Percentiles rank a stretch among this genome's conserved stretches.
Evolutionary conservation across 2,329 filamentous ascomycete genomes (phyloP).

Genomic region (Hortaea sp.): DNA sequence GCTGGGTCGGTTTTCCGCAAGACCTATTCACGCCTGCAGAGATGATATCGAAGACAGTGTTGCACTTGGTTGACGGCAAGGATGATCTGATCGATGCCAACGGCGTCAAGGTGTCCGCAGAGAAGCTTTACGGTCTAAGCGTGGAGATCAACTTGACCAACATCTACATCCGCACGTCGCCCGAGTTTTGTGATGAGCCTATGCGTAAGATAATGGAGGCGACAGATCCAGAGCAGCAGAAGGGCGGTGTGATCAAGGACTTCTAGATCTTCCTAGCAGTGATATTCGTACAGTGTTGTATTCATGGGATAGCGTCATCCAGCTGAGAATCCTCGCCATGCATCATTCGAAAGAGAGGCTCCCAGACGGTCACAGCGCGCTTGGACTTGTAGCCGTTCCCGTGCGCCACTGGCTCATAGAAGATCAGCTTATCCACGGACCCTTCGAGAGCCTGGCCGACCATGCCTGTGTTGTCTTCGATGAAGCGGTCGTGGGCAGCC

Average conservation of each 20-base stretch:
- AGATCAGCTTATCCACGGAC: slow-evolving; percentile 33
- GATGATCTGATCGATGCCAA: slow-evolving; percentile 7
- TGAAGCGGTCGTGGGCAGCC: slow-evolving; percentile 35
- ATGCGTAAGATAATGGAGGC: slow-evolving; percentile 23
- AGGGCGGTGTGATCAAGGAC: slow-evolving; percentile 11
- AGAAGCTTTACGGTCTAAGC: slow-evolving; percentile 16
- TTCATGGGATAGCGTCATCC: slow-evolving; percentile 2
- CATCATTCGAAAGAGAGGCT: slow-evolving; percentile 37
- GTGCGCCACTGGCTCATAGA: slow-evolving; percentile 27
- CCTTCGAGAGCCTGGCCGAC: slow-evolving; percentile 38
- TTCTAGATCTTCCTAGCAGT: no score
- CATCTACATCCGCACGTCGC: slow-evolving; percentile 16
- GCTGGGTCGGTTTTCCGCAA: slow-evolving; percentile 27
- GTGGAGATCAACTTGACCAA: slow-evolving; percentile 18
- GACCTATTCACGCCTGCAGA: slow-evolving; percentile 25
- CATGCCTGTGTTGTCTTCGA: slow-evolving; percentile 32
- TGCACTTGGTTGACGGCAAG: slow-evolving; percentile 22
- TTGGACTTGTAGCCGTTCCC: slow-evolving; percentile 34
- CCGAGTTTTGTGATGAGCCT: slow-evolving; percentile 16
- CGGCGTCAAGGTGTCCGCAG: slow-evolving; percentile 4
- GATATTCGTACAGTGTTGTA: no score
- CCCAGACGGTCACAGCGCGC: slow-evolving; percentile 39
- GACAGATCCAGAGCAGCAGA: slow-evolving; percentile 21
- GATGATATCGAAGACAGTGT: slow-evolving; percentile 21
- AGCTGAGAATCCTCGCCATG: slow-evolving; percentile 35